phyloP scores from a whole-genome alignment of 768 basidiomycete genomes.

The Suillus brevipes region DNA sequence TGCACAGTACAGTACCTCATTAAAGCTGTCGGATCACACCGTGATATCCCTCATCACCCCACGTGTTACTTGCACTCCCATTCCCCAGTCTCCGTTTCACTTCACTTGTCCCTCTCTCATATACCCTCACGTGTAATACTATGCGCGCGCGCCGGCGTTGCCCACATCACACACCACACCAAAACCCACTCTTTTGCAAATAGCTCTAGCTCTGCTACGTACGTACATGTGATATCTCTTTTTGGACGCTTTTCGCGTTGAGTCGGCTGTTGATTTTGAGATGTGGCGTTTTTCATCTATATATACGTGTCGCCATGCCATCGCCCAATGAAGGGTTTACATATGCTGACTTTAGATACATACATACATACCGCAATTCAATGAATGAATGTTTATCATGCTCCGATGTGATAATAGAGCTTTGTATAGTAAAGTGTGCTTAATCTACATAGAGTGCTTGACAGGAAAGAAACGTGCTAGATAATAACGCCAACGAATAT shows the following conservation, averaged over 20 bases:
- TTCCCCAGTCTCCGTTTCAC: slow-evolving; percentile 11
- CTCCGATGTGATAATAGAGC: slow-evolving; percentile 5
- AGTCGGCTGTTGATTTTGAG: neutral
- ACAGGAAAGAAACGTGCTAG: slow-evolving; percentile 24
- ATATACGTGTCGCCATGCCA: neutral
- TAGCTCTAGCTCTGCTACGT: slow-evolving; percentile 10
- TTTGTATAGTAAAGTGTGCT: slow-evolving; percentile 29
- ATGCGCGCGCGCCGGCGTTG: slow-evolving; percentile 21
- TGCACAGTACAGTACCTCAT: slow-evolving; percentile 24
- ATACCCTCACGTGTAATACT: slow-evolving; percentile 43
- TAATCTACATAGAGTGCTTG: slow-evolving; percentile 38
- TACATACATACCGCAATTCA: neutral
- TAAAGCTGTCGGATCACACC: slow-evolving; percentile 24
- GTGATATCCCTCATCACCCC: slow-evolving; percentile 29
- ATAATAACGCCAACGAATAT: slow-evolving; percentile 16
- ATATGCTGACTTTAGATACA: slow-evolving; percentile 12
- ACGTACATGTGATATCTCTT: slow-evolving; percentile 11
- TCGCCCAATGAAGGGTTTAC: neutral
- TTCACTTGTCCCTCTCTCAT: slow-evolving; percentile 27
- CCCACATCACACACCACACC: slow-evolving; percentile 8
- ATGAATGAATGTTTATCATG: slow-evolving; percentile 3
- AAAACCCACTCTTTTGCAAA: slow-evolving; percentile 13
- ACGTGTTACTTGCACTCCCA: slow-evolving; percentile 1
- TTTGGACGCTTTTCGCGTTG: slow-evolving; percentile 13
- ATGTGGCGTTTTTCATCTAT: neutral